phyloP scores from a whole-genome alignment of 2,329 filamentous ascomycete species.

The Pseudogymnoascus sp. region DNA sequence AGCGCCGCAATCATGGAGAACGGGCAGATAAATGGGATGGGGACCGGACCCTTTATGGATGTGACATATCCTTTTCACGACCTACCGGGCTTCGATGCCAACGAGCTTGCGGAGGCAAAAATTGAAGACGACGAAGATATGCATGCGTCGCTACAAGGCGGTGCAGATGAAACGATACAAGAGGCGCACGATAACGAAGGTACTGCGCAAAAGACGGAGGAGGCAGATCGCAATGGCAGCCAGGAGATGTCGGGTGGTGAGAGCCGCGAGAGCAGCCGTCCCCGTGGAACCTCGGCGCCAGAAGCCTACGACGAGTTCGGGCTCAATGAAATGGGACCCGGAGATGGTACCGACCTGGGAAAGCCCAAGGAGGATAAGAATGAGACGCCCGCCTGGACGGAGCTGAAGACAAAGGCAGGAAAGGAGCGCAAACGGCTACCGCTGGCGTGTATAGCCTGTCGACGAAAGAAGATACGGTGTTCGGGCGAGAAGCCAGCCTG shows the following conservation, averaged over 20 bases:
- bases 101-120: background rate
- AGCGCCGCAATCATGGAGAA: background rate
- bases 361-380: conserved; percentile 47
- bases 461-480: conserved; percentile 95
- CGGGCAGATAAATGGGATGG: background rate
- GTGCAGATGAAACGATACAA: background rate
- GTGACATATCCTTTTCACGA: background rate
- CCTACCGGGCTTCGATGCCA: background rate
- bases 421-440: conserved; percentile 92
- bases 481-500: conserved; percentile 96
- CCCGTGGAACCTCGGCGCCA: conserved; percentile 19
- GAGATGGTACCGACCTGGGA: conserved; percentile 46
- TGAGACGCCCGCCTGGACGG: conserved; percentile 62
- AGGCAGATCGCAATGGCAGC: conserved; percentile 18
- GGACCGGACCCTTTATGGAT: background rate
- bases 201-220: background rate
- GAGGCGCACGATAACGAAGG: background rate
- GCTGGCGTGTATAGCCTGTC: conserved; percentile 88
- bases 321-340: conserved; percentile 36
- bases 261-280: conserved; percentile 25
- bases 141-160: background rate
- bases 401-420: conserved; percentile 83
- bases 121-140: background rate
- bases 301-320: conserved; percentile 47
- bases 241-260: conserved; percentile 26